A percentile compares a stretch with the other conserved stretches of the same genome.
phyloP scores from a whole-genome alignment of 1,284 basidiomycete genomes.

The Trichosporon ovoides region DNA sequence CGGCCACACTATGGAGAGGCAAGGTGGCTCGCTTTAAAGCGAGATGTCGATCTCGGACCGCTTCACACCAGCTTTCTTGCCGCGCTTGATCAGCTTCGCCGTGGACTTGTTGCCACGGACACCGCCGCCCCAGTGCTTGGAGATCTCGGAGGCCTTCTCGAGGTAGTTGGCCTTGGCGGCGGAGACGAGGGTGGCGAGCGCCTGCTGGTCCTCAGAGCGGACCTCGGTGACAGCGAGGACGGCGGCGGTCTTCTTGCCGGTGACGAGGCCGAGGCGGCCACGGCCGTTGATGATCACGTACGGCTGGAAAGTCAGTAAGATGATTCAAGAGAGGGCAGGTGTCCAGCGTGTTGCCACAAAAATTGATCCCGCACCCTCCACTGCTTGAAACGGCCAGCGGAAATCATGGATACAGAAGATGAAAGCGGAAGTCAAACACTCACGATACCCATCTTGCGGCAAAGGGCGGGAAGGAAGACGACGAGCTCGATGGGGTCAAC shows the following conservation, averaged over 20 bases:
- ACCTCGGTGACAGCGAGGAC: slow-evolving; percentile 89
- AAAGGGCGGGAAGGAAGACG: slow-evolving; percentile 94
- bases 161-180: slow-evolving; percentile 98
- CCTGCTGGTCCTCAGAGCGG: slow-evolving; percentile 86
- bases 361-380: no score
- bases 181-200: slow-evolving; percentile 84
- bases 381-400: no score
- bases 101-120: slow-evolving; percentile 85
- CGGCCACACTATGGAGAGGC: not conserved
- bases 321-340: no score
- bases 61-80: slow-evolving; percentile 62
- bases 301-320: slow-evolving; percentile 39
- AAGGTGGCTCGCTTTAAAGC: slow-evolving; percentile 38
- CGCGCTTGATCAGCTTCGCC: slow-evolving; percentile 88
- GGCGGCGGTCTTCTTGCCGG: slow-evolving; percentile 87
- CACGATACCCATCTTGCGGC: slow-evolving; percentile 49
- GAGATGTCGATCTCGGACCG: slow-evolving; percentile 45
- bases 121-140: slow-evolving; percentile 94
- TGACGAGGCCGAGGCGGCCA: slow-evolving; percentile 72
- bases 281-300: slow-evolving; percentile 98
- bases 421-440: not conserved
- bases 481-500: slow-evolving; percentile 98
- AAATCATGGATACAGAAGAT: no score
- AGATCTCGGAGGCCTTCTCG: slow-evolving; percentile 91
- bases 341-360: no score